phyloP scores from a whole-genome alignment of 1,284 basidiomycete species.

The Ganoderma resinaceum region DNA sequence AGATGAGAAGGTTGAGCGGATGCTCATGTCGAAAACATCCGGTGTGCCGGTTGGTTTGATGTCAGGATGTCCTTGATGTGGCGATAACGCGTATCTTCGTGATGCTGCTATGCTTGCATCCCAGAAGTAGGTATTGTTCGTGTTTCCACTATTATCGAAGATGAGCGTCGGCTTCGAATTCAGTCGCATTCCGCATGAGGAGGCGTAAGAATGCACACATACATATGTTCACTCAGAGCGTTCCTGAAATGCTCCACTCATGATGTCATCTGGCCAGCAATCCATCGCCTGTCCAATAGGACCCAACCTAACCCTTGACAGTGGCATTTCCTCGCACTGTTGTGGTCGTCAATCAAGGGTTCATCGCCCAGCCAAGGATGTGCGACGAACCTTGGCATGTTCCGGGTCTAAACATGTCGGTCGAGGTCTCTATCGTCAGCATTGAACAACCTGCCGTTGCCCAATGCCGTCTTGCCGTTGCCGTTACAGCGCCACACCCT shows the following conservation, averaged over 20 bases:
- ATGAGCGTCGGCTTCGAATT: not conserved
- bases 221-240: not conserved
- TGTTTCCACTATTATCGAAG: not conserved
- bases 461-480: constrained; percentile 1
- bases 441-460: not conserved
- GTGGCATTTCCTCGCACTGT: not conserved
- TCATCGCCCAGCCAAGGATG: not conserved
- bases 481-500: not conserved
- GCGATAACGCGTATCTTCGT: not conserved
- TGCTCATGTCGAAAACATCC: not conserved
- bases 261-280: not conserved
- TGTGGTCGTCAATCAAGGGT: constrained; percentile 13
- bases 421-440: not conserved
- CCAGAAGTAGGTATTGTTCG: not conserved
- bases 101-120: not conserved
- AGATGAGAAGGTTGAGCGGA: not conserved
- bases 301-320: not conserved
- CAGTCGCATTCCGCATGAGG: not conserved
- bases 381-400: constrained; percentile 11
- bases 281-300: not conserved
- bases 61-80: not conserved
- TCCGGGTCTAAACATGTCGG: constrained; percentile 19
- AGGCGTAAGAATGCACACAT: not conserved
- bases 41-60: not conserved
- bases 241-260: not conserved